Evolutionary conservation across 164 flowering plant genomes (phyloP), one percentile per base, ranked within the genome.

Genomic region (Annona squamosa): DNA sequence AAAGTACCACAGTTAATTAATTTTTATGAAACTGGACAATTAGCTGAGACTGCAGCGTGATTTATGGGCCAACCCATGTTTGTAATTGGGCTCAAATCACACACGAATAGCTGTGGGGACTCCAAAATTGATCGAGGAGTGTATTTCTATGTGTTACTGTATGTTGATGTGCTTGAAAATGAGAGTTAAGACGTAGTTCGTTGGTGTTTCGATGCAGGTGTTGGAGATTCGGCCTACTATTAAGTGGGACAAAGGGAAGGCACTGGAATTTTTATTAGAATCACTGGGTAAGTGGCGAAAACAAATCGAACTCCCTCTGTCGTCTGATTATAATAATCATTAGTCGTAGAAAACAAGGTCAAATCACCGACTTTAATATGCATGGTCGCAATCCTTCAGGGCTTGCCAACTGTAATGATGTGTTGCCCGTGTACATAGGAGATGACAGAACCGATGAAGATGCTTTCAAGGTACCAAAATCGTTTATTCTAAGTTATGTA

Each of bases 221-320:
- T 71, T 95, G 41, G 99, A 95, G 84, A 86, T 95, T 69, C 89
- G 98, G 26, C 99, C 99, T 0, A 86, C 87, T 41, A 91, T 95
- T 73, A 87, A 95, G 77, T 95, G 99, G 99, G 96, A 95, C 89
- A 95, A 95, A 72, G 99, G 99, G 57, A 93, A 89, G 68, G 99
- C 99, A 26, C 86, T 95, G 13, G 96, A 95, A 76, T 95, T 95
- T 76, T 84, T 95, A 83, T 63, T 93, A 63, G 97, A 91, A 75
- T 85, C 98, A 67, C 75, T 92, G 43, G 94, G 97, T 90, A 68
- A 83, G 79, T 52, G 2, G 57, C 13, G 43, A 26, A 37, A 63
- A 43, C 48, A 47, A 45, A 64, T 16, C 68, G 1, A 66, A 41
- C 68, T 10, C 46, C 4, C 44, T 43, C 48, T n/a, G 16, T 66